A percentile compares a stretch with the other conserved stretches of the same genome.
phyloP scores from a whole-genome alignment of 2,329 filamentous ascomycete species.

The Harringtonia lauricola region DNA sequence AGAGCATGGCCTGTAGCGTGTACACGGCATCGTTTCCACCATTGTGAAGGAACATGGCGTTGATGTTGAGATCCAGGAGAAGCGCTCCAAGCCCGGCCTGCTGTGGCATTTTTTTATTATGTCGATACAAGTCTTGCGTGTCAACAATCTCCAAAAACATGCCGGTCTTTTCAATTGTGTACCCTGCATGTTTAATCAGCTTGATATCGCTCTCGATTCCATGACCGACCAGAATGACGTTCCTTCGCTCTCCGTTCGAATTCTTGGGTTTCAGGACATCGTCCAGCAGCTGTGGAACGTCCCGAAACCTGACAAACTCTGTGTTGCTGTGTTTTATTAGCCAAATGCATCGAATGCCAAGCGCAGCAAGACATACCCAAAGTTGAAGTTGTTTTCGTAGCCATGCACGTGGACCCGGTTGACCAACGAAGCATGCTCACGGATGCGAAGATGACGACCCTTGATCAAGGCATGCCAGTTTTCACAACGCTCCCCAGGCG shows the following conservation, averaged over 20 bases:
- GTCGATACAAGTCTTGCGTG: conserved; percentile 59
- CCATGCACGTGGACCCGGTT: conserved; percentile 63
- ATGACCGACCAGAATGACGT: conserved; percentile 71
- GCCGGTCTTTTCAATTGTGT: conserved; percentile 40
- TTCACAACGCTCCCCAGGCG: conserved; percentile 49
- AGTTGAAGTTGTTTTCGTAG: conserved; percentile 63
- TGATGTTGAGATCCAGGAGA: conserved; percentile 52
- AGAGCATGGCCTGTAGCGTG: conserved; percentile 64
- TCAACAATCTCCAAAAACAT: conserved; percentile 59
- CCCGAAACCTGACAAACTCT: conserved; percentile 23
- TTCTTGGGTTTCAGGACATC: conserved; percentile 5
- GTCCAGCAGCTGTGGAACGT: conserved; percentile 23
- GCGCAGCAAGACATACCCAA: conserved; percentile 35
- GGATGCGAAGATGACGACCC: conserved; percentile 65
- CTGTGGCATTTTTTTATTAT: conserved; percentile 42
- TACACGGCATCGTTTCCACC: conserved; percentile 79
- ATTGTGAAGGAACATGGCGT: conserved; percentile 63
- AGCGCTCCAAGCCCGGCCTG: conserved; percentile 47
- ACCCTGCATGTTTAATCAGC: conserved; percentile 55
- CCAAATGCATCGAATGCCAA: not conserved
- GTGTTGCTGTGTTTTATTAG: conserved; percentile 23
- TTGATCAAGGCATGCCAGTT: conserved; percentile 60
- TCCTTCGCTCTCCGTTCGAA: conserved; percentile 12
- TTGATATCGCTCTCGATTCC: conserved; percentile 55
- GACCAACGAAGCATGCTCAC: conserved; percentile 52